These are phyloP conservation scores for Globisporangium sylvaticum DNA, from an alignment of 352 stramenopile species.

Conservation along the genomic window DNA sequence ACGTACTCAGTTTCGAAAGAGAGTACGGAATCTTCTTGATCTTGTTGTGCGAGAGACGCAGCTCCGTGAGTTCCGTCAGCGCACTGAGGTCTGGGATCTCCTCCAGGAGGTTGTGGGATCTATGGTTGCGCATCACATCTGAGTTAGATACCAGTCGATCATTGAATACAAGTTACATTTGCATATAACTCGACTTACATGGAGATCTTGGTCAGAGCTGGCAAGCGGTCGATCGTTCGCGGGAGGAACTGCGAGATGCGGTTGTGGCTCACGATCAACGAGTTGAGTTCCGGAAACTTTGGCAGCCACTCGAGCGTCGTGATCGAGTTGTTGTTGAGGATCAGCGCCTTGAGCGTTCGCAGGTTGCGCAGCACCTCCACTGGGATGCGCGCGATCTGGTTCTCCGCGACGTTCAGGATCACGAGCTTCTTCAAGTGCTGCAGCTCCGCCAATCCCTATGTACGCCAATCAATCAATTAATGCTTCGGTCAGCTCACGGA, in stretches of 20 bases:
- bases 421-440: slow-evolving; percentile 78
- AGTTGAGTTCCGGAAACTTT: slow-evolving; percentile 75
- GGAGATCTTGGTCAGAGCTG: slow-evolving; percentile 79
- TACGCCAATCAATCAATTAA: not conserved
- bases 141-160: not conserved
- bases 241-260: slow-evolving; percentile 63
- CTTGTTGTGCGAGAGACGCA: slow-evolving; percentile 80
- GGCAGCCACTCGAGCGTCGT: slow-evolving; percentile 81
- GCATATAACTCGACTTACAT: slow-evolving; percentile 37
- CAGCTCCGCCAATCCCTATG: slow-evolving; percentile 53
- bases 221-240: slow-evolving; percentile 59
- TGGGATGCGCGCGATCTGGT: slow-evolving; percentile 68
- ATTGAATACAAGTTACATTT: not conserved
- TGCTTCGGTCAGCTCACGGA: not conserved
- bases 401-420: slow-evolving; percentile 73
- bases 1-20: slow-evolving; percentile 64
- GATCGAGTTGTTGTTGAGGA: slow-evolving; percentile 86
- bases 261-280: slow-evolving; percentile 84
- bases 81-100: slow-evolving; percentile 65
- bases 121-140: slow-evolving; percentile 17
- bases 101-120: slow-evolving; percentile 76
- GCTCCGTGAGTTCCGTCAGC: slow-evolving; percentile 64
- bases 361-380: slow-evolving; percentile 66
- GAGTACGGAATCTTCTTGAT: slow-evolving; percentile 62
- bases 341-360: slow-evolving; percentile 68